phyloP scores from a whole-genome alignment of 768 basidiomycete genomes.

The Agaricus bisporus region DNA sequence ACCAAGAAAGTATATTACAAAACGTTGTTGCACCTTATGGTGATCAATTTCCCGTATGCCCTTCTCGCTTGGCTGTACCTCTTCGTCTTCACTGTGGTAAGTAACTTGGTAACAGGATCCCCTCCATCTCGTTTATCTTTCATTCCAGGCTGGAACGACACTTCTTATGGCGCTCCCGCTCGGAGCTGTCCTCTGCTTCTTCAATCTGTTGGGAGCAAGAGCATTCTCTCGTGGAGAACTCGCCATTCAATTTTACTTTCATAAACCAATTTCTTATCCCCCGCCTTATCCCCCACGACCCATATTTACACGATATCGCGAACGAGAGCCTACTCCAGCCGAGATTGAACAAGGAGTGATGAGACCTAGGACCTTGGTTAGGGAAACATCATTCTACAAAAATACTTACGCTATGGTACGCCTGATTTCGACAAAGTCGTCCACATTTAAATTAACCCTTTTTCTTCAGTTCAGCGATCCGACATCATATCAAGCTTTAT shows the following conservation, averaged over 20 bases:
- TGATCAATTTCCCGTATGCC: conserved; percentile 77
- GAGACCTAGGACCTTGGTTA: conserved; percentile 23
- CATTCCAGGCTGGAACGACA: conserved; percentile 63
- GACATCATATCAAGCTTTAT: conserved; percentile 78
- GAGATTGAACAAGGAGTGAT: conserved; percentile 42
- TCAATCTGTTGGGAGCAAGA: conserved; percentile 70
- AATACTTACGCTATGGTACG: conserved; percentile 71
- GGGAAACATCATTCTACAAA: conserved; percentile 72
- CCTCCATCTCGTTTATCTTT: not conserved
- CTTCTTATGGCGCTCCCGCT: conserved; percentile 75
- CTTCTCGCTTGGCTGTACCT: conserved; percentile 73
- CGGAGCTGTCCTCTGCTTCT: conserved; percentile 72
- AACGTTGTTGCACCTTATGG: conserved; percentile 60
- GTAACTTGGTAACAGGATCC: conserved; percentile 18
- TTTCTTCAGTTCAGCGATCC: conserved; percentile 64
- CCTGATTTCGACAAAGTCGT: conserved; percentile 24
- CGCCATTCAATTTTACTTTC: conserved; percentile 62
- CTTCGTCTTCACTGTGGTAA: conserved; percentile 75
- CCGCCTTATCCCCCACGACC: conserved; percentile 63
- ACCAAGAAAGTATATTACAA: conserved; percentile 50
- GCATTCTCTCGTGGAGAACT: conserved; percentile 70
- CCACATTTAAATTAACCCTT: not conserved
- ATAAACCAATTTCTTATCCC: conserved; percentile 58
- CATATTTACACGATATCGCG: conserved; percentile 64
- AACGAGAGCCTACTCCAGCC: conserved; percentile 40